Base-by-base conservation (phyloP, 768 basidiomycete species). In the Leccinum olivaceopallidum region DNA sequence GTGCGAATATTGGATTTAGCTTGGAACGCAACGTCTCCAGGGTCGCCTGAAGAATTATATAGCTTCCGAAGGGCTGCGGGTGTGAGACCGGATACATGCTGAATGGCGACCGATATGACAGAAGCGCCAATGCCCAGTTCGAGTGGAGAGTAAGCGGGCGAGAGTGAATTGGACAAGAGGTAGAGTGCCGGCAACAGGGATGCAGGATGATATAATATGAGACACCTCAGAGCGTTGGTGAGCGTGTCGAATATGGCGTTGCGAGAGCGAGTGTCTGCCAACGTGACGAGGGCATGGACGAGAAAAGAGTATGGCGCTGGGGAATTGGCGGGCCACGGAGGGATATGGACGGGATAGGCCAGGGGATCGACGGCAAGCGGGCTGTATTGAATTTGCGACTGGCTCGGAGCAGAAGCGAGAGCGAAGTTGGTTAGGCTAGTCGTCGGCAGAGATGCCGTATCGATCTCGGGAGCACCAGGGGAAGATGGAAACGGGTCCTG, bases 21-120 rank as follows among this genome's bases (percentile, higher is more conserved):
- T 59, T 85, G 83, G 66, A 86, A 94, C 1, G 95, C 95, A 8
- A 95, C 92, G 69, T 95, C 92, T 0, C 95, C 95, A 26, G 85
- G 82, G 73, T 97, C 95, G 5, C 95, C 95, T 36, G 79, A 84
- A 49, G 82, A 76, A 63, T 86, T 88, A 71, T 92, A 91, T 14
- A 94, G 73, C 58, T 78, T 82, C 72, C 78, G 86, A 51, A 89
- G 80, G 13, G 87, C 81, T 8, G 79, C 72, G 20, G 80, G 66
- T 6, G 83, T 81, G 32, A 90, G 75, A 22, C 90, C 89, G 16
- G 89, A 92, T 34, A 89, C 82, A 61, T 86, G 81, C 67, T 85
- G 87, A n/a, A 92, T 83, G 7, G 88, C 84, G 60, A 83, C 85
- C 1, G 85, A 85, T 57, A 92, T 83, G 55, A 87, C 78, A 22